A percentile compares a stretch with the other conserved stretches of the same genome.
phyloP scores from a whole-genome alignment of 441 rosid species.

The Pelargonium myrrhifolium region DNA sequence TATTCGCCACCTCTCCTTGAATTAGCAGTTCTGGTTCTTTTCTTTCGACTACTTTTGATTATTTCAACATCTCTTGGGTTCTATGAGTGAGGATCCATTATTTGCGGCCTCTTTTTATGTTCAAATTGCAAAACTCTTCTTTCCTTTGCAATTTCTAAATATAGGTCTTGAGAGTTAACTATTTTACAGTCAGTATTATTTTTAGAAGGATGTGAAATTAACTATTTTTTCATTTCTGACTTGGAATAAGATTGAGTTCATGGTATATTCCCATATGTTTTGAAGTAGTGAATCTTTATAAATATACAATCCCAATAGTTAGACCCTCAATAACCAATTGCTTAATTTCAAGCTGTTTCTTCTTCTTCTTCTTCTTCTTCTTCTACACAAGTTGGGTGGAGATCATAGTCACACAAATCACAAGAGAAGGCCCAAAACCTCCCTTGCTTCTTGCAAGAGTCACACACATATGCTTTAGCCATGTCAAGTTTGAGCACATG shows the following conservation, averaged over 20 bases:
- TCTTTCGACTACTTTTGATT: not conserved
- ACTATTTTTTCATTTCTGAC: too few relatives aligned
- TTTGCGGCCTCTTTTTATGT: not conserved
- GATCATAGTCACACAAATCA: slow-evolving; percentile 62
- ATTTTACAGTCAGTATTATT: too few relatives aligned
- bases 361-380: slow-evolving; percentile 46
- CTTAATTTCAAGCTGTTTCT: slow-evolving; percentile 8
- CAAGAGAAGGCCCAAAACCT: slow-evolving; percentile 81
- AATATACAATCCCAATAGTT: not conserved
- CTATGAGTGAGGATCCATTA: not conserved
- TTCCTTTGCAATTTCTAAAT: too few relatives aligned
- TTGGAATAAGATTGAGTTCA: too few relatives aligned
- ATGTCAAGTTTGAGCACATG: slow-evolving; percentile 62
- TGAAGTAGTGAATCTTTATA: too few relatives aligned
- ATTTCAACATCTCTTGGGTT: not conserved
- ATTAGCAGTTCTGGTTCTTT: not conserved
- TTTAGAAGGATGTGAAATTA: too few relatives aligned
- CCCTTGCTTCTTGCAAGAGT: slow-evolving; percentile 52
- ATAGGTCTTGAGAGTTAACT: not conserved
- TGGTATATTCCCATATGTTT: too few relatives aligned
- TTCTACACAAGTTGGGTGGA: slow-evolving; percentile 55
- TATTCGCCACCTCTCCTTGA: too few relatives aligned
- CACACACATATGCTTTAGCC: slow-evolving; percentile 77
- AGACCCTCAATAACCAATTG: not conserved
- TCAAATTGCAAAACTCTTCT: too few relatives aligned